Conservation (phyloP, 768 basidiomycete genomes). For the Russula sp. region DNA sequence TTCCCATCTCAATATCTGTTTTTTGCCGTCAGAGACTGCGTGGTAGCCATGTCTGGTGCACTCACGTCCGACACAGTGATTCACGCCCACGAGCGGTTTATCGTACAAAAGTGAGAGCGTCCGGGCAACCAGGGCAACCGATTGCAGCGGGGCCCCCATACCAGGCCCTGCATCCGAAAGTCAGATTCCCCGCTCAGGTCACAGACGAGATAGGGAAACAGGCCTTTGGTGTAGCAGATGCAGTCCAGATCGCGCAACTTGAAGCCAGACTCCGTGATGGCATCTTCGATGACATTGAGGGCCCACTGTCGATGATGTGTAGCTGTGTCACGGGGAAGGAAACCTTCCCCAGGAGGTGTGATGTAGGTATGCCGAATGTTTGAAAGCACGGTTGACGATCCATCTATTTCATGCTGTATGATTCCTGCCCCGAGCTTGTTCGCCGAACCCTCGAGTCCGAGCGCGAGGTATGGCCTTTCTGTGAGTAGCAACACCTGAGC, state of each 20-base stretch:
- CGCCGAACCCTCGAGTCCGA: conserved; percentile 95
- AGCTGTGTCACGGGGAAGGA: conserved; percentile 92
- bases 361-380: conserved; percentile 98
- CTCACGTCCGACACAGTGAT: conserved; percentile 97
- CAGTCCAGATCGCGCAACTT: conserved; percentile 80
- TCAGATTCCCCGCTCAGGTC: background rate
- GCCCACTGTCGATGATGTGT: conserved; percentile 94
- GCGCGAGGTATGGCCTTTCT: conserved; percentile 74
- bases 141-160: conserved; percentile 96
- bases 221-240: conserved; percentile 96
- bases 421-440: conserved; percentile 96
- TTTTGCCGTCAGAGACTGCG: background rate
- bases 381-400: conserved; percentile 69
- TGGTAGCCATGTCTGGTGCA: background rate
- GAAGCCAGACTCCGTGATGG: conserved; percentile 57
- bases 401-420: conserved; percentile 73
- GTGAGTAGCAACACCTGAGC: background rate
- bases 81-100: conserved; percentile 95
- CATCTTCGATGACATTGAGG: conserved; percentile 70
- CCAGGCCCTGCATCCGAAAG: conserved; percentile 67
- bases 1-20: conserved; percentile 97
- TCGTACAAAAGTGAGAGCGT: conserved; percentile 80
- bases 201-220: background rate
- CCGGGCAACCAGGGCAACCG: conserved; percentile 88
- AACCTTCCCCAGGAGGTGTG: conserved; percentile 96